A percentile compares a stretch with the other conserved stretches of the same genome.
Evolutionary conservation across 2,329 filamentous ascomycete genomes (phyloP).

Genomic region (Oidium heveae): DNA sequence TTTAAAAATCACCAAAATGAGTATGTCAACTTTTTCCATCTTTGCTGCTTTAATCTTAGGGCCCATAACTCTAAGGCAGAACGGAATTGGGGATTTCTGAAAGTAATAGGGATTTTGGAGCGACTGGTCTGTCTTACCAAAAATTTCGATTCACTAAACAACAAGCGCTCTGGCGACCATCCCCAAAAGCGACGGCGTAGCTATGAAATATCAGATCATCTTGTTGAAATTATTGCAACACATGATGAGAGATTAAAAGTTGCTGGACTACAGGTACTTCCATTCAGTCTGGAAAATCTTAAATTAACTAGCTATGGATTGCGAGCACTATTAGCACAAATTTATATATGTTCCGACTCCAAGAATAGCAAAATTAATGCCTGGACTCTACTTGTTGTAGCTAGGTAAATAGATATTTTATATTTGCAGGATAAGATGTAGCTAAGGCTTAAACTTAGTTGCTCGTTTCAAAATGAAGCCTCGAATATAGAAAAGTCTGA

Average conservation of each 20-base stretch:
- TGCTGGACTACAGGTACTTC: slow-evolving; percentile 24
- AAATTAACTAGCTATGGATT: slow-evolving; percentile 26
- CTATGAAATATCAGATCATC: slow-evolving; percentile 6
- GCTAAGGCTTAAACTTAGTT: slow-evolving; percentile 8
- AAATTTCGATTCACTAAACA: slow-evolving; percentile 1
- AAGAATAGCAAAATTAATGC: slow-evolving; percentile 41
- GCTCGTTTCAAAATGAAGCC: slow-evolving; percentile 20
- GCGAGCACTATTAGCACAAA: slow-evolving; percentile 26
- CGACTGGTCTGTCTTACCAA: slow-evolving; percentile 8
- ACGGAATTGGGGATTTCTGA: slow-evolving; percentile 32
- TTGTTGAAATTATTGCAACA: slow-evolving; percentile 9
- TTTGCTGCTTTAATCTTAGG: slow-evolving; percentile 27
- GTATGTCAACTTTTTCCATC: slow-evolving; percentile 16
- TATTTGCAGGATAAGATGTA: not conserved
- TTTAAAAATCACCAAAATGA: slow-evolving; percentile 15
- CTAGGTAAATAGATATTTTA: slow-evolving; percentile 30
- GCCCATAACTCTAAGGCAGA: slow-evolving; percentile 28
- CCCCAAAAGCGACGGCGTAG: slow-evolving; percentile 13
- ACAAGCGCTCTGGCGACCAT: slow-evolving; percentile 5
- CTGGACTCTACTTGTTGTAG: slow-evolving; percentile 67
- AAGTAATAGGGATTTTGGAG: slow-evolving; percentile 33
- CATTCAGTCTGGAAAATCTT: slow-evolving; percentile 22
- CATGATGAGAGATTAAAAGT: slow-evolving; percentile 7
- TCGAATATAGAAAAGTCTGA: slow-evolving; percentile 16
- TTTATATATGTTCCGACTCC: slow-evolving; percentile 36